These are phyloP conservation scores for Peronosclerospora sorghi DNA, from an alignment of 352 stramenopile species.

Conservation along the genomic window DNA sequence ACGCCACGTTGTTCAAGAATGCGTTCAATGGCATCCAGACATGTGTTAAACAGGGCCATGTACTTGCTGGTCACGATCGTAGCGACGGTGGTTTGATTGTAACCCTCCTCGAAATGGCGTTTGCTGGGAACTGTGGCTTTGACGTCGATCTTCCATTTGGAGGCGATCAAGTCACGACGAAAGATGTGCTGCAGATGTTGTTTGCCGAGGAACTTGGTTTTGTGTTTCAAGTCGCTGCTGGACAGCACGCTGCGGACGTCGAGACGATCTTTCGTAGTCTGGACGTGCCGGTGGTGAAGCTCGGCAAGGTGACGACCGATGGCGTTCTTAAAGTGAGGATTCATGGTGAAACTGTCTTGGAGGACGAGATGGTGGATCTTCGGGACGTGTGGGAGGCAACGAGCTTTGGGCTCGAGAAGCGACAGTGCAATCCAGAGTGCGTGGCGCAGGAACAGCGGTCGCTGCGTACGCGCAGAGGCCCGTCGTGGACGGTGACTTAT, in stretches of 20 bases:
- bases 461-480: conserved; percentile 75
- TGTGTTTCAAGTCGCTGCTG: conserved; percentile 90
- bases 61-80: conserved; percentile 97
- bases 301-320: conserved; percentile 85
- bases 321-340: conserved; percentile 87
- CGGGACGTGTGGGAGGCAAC: conserved; percentile 97
- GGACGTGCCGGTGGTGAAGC: conserved; percentile 77
- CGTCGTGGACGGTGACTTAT: conserved; percentile 88
- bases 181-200: conserved; percentile 64
- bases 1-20: conserved; percentile 87
- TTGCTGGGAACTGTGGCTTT: conserved; percentile 96
- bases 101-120: conserved; percentile 97
- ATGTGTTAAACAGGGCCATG: conserved; percentile 81
- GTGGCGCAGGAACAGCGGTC: conserved; percentile 90
- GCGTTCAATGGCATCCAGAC: conserved; percentile 91
- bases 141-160: conserved; percentile 82
- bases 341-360: conserved; percentile 67
- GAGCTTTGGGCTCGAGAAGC: conserved; percentile 97
- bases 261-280: conserved; percentile 79
- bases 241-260: conserved; percentile 42
- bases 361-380: conserved; percentile 73
- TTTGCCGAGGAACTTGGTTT: conserved; percentile 97
- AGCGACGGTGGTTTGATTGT: conserved; percentile 96
- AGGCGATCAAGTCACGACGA: conserved; percentile 29
- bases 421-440: conserved; percentile 94